Percentiles rank a stretch among this genome's conserved stretches.
Conservation (phyloP, 1,139 yeast genomes). For the Scheffersomyces parashehatae region DNA sequence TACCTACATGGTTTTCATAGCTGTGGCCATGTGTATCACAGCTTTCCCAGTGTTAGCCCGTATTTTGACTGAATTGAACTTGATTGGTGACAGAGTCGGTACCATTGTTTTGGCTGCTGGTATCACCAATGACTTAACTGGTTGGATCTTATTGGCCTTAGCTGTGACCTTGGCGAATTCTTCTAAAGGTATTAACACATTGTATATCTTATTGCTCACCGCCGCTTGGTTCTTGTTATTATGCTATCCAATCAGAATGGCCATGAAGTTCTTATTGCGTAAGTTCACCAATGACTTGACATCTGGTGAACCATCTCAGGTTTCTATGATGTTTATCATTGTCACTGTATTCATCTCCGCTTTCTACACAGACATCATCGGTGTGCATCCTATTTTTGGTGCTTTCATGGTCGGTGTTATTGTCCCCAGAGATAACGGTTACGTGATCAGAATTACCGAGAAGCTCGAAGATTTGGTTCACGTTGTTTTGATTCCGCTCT, state of each 20-base stretch:
- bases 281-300: slow-evolving; percentile 50
- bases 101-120: slow-evolving; percentile 82
- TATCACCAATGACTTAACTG: slow-evolving; percentile 74
- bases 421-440: slow-evolving; percentile 76
- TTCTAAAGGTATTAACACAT: slow-evolving; percentile 63
- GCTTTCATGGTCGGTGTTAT: slow-evolving; percentile 77
- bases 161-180: slow-evolving; percentile 76
- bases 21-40: slow-evolving; percentile 79
- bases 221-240: slow-evolving; percentile 67
- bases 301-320: slow-evolving; percentile 63
- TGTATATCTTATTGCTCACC: slow-evolving; percentile 64
- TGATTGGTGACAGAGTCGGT: slow-evolving; percentile 73
- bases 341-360: slow-evolving; percentile 62
- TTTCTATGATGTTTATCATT: slow-evolving; percentile 58
- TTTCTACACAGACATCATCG: slow-evolving; percentile 77
- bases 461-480: slow-evolving; percentile 77
- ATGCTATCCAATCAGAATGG: slow-evolving; percentile 54
- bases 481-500: slow-evolving; percentile 68
- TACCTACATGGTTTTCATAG: slow-evolving; percentile 75
- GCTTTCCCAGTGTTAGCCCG: slow-evolving; percentile 84
- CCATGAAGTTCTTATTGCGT: slow-evolving; percentile 43
- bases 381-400: slow-evolving; percentile 81
- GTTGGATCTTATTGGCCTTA: slow-evolving; percentile 78
- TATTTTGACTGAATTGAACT: slow-evolving; percentile 68
- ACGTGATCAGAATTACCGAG: slow-evolving; percentile 66